A percentile compares a stretch with the other conserved stretches of the same genome.
These are phyloP conservation scores for Ceratocystis alfenasii DNA, from an alignment of 2,329 filamentous ascomycete species.

Conservation along the genomic window DNA sequence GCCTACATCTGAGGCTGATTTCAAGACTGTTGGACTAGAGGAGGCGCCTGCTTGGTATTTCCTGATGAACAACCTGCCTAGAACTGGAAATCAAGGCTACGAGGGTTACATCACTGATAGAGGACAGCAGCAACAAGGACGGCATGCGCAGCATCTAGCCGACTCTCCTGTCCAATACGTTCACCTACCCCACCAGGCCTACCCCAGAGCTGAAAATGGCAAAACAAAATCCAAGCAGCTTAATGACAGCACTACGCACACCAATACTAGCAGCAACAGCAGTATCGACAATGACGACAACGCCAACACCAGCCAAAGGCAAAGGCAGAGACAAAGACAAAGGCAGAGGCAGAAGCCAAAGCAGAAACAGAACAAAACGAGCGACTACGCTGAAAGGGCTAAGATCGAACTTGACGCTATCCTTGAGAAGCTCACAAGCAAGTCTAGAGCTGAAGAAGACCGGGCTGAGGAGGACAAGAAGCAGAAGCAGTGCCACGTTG, in stretches of 20 bases:
- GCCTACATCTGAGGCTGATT: constrained; percentile 34
- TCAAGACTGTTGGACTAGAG: constrained; percentile 34
- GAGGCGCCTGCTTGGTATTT: constrained; percentile 36
- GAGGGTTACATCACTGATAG: neutral
- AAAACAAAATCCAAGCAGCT: too few species aligned
- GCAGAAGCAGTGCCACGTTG: neutral
- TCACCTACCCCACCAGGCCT: neutral
- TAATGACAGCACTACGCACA: too few species aligned
- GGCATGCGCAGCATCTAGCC: neutral
- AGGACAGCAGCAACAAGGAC: neutral
- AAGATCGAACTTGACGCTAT: neutral
- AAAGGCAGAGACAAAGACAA: neutral
- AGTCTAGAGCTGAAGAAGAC: neutral
- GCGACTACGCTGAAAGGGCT: neutral
- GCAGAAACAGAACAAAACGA: neutral
- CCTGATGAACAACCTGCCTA: constrained; percentile 5
- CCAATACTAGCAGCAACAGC: neutral
- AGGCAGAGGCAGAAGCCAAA: neutral
- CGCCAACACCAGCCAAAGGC: neutral
- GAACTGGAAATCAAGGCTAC: neutral
- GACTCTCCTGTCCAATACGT: neutral
- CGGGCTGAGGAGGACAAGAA: neutral
- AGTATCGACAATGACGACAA: neutral
- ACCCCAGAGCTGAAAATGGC: too few species aligned
- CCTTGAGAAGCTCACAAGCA: neutral